A percentile compares a stretch with the other conserved stretches of the same genome.
phyloP scores from a whole-genome alignment of 1,284 basidiomycete species.

The Moesziomyces parantarcticus region DNA sequence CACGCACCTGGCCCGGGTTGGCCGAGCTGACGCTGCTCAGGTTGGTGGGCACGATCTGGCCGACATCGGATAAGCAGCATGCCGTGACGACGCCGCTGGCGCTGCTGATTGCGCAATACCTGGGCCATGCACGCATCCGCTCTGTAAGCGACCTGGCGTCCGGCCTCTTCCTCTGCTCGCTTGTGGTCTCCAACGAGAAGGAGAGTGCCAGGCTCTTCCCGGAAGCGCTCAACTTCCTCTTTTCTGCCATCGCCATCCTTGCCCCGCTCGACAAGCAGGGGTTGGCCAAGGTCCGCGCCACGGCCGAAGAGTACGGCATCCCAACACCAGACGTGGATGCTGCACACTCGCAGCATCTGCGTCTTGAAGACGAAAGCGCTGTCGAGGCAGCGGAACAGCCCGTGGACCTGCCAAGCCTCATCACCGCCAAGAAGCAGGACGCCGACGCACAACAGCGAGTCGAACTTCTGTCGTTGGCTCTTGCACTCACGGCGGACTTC shows the following conservation, averaged over 20 bases:
- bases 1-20: constrained; percentile 87
- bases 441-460: constrained; percentile 1
- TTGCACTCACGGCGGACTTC: constrained; percentile 48
- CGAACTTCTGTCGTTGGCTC: constrained; percentile 37
- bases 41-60: constrained; percentile 84
- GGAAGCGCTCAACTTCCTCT: constrained; percentile 85
- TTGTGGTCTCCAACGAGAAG: constrained; percentile 79
- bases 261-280: constrained; percentile 69
- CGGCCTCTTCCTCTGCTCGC: constrained; percentile 87
- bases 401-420: constrained; percentile 32
- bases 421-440: constrained; percentile 10
- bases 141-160: constrained; percentile 80
- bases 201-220: constrained; percentile 88
- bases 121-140: constrained; percentile 84
- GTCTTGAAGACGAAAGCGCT: constrained; percentile 13
- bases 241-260: constrained; percentile 78
- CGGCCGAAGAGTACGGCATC: constrained; percentile 59
- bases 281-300: constrained; percentile 41
- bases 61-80: constrained; percentile 93
- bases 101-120: constrained; percentile 89
- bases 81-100: constrained; percentile 86
- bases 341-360: constrained; percentile 38
- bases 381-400: constrained; percentile 13
- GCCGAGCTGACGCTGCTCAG: constrained; percentile 86
- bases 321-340: constrained; percentile 61